Base-by-base conservation (phyloP, 176 grass and related monocot species). In the Saccharum spontaneum region DNA sequence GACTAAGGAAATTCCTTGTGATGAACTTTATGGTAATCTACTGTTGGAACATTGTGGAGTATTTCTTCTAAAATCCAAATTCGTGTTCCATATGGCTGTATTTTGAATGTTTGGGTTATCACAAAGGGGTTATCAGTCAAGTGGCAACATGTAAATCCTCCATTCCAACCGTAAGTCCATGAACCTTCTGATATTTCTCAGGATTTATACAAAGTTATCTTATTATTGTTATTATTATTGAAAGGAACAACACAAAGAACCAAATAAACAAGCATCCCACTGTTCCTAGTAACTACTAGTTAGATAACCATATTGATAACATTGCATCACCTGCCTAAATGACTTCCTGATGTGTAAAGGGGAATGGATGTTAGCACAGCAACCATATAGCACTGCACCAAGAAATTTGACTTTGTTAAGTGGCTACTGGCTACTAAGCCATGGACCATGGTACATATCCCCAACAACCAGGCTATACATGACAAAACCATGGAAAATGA, bases 321-420 rank as follows among this genome's bases (percentile, higher is more conserved):
- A 65, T 20, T 8, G 16, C 24, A 86, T 23, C 44, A 71, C 18
- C 33, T 54, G 6, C 17, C 34, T 18, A 63, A 15, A 66, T 77
- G 39, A 64, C 15, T 76, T 33, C 17, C 1, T 26, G 17, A n/a
- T 46, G 4, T 66, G 22, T 8, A 79, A 79, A 55, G 6, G 44
- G 40, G 16, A 10, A 67, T 22, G 4, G 11, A 78, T 16, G 75
- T 50, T 84, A 41, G 49, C 67, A 72, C 43, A 30, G 14, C 70
- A 13, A 38, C 61, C 33, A 78, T 64, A 83, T 31, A 78, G 54
- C 3, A 52, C n/a, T 40, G 57, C 5, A 24, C 14, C 67, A 3
- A 28, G 26, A 55, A 71, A 86, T 34, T 82, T 77, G 71, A 67
- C 64, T 18, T 41, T 69, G 85, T 38, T 18, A 80, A 50, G 44